Evolutionary conservation across 2,329 filamentous ascomycete genomes (phyloP).

Genomic region (Cordyceps cicadae): DNA sequence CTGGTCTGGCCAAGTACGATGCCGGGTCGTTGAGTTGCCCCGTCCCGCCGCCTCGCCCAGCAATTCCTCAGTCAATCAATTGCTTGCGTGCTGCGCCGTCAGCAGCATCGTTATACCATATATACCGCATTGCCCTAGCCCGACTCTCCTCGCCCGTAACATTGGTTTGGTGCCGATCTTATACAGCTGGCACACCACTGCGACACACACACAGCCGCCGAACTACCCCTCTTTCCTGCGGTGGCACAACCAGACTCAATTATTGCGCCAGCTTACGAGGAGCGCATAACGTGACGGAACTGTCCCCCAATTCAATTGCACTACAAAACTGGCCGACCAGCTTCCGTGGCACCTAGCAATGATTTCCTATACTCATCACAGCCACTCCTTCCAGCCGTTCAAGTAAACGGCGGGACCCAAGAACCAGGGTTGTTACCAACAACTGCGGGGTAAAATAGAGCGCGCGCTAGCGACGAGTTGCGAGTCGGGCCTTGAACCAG

Average conservation of each 20-base stretch:
- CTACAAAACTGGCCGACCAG: neutral
- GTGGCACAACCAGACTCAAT: neutral
- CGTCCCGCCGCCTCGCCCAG: neutral
- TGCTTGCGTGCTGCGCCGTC: neutral
- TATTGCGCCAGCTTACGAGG: slow-evolving; percentile 5
- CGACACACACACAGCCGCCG: neutral
- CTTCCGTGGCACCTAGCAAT: neutral
- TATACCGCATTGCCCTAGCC: neutral
- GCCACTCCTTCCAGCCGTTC: neutral
- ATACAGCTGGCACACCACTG: neutral
- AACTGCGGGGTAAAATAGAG: slow-evolving; percentile 6
- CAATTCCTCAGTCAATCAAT: neutral
- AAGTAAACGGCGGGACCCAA: neutral
- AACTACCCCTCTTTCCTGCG: neutral
- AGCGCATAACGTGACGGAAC: neutral
- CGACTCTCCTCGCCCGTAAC: neutral
- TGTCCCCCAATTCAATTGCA: neutral
- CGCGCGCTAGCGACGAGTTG: neutral
- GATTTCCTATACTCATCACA: neutral
- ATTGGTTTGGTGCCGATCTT: neutral
- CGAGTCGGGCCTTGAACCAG: neutral
- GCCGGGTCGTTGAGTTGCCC: slow-evolving; percentile 3
- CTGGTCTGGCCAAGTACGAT: neutral
- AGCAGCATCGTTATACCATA: neutral
- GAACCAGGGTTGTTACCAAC: neutral